A percentile compares a stretch with the other conserved stretches of the same genome.
phyloP scores from a whole-genome alignment of 1,284 basidiomycete species.

The Phellopilus nigrolimitatus region DNA sequence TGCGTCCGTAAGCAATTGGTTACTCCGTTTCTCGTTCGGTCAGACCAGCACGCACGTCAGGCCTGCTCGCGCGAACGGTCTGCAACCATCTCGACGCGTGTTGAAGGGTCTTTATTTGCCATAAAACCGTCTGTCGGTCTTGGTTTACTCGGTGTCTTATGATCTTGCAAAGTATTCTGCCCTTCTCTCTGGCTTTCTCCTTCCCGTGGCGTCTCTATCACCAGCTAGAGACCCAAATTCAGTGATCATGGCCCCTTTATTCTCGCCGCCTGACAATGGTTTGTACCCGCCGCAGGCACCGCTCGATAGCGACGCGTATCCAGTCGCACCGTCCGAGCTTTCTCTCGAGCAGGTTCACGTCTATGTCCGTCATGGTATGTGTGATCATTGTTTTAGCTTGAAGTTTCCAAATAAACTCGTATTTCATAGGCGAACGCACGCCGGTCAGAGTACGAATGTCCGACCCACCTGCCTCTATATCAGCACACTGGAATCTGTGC shows the following conservation, averaged over 20 bases:
- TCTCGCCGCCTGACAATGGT: not conserved
- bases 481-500: slow-evolving; percentile 69
- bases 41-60: no score
- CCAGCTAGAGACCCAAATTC: not conserved
- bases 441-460: slow-evolving; percentile 64
- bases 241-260: not conserved
- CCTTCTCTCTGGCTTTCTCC: not conserved
- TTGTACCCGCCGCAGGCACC: slow-evolving; percentile 33
- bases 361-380: slow-evolving; percentile 69
- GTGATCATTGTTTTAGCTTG: not conserved
- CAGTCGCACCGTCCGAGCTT: slow-evolving; percentile 50
- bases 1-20: no score
- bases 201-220: not conserved
- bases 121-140: not conserved
- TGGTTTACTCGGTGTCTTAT: not conserved
- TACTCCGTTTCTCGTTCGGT: no score
- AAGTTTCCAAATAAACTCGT: not conserved
- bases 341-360: slow-evolving; percentile 68
- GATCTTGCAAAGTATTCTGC: not conserved
- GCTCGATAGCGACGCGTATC: slow-evolving; percentile 58
- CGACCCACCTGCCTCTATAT: slow-evolving; percentile 57
- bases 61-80: no score
- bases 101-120: not conserved
- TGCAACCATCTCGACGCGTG: no score
- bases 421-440: slow-evolving; percentile 57